Percentiles rank a stretch among this genome's conserved stretches.
phyloP scores from a whole-genome alignment of 306 rosid species.

The Dalbergia oliveri region DNA sequence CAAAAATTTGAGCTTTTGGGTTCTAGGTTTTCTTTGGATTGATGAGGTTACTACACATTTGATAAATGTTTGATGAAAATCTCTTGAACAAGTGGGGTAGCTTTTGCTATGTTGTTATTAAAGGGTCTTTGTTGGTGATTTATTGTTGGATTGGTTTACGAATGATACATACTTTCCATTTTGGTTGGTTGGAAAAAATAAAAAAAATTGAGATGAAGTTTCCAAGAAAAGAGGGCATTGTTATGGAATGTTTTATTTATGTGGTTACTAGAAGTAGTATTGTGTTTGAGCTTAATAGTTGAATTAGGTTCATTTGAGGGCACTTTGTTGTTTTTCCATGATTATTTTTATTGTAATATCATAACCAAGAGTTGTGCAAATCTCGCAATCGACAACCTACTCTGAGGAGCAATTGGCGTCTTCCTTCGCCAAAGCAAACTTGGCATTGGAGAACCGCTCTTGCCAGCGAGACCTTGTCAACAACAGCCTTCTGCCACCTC shows the following conservation, averaged over 20 bases:
- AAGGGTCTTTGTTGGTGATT: background rate
- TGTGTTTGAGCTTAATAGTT: conserved; percentile 47
- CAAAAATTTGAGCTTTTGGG: conserved; percentile 41
- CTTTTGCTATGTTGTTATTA: conserved; percentile 32
- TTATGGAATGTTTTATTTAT: conserved; percentile 40
- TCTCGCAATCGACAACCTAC: conserved; percentile 65
- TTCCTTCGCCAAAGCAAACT: conserved; percentile 63
- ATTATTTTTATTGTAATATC: too few relatives aligned
- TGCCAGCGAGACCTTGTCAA: conserved; percentile 57
- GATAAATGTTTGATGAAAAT: conserved; percentile 45
- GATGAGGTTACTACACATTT: conserved; percentile 31
- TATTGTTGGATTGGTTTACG: conserved; percentile 31
- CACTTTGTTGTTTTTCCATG: too few relatives aligned
- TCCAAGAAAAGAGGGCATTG: conserved; percentile 22
- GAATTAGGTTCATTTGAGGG: conserved; percentile 35
- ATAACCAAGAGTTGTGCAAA: background rate
- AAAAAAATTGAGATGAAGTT: conserved; percentile 16
- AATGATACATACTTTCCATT: conserved; percentile 29
- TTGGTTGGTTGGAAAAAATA: conserved; percentile 32
- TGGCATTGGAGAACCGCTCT: conserved; percentile 69
- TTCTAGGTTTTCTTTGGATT: conserved; percentile 47
- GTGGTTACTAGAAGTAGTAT: background rate
- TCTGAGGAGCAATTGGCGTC: conserved; percentile 50
- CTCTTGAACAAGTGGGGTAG: background rate
- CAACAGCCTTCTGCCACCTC: conserved; percentile 61